Conservation (phyloP, 83 land plant species). For the Thuja plicata region DNA sequence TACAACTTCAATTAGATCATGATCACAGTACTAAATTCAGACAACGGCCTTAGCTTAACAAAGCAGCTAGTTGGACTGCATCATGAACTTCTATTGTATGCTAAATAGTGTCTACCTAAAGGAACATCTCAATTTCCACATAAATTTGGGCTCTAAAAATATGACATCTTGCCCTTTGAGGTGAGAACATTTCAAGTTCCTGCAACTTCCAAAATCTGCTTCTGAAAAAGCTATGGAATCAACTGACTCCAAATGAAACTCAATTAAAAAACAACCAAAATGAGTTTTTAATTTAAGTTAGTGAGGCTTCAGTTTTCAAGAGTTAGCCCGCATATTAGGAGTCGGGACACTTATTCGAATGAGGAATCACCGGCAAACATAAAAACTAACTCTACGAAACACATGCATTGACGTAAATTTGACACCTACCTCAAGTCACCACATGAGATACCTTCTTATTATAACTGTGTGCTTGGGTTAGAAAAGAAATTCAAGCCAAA, state of each 20-base stretch:
- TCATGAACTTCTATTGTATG: neutral
- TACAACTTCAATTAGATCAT: neutral
- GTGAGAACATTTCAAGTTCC: neutral
- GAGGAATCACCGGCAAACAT: neutral
- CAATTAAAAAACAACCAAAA: neutral
- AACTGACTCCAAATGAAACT: neutral
- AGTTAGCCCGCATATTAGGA: neutral
- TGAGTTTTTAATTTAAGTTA: neutral
- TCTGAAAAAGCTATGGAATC: neutral
- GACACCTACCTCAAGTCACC: neutral
- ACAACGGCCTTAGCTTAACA: neutral
- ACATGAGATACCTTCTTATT: no score
- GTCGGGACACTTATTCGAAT: no score
- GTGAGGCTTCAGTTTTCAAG: neutral
- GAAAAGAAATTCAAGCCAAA: neutral
- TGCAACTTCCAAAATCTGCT: neutral
- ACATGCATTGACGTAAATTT: neutral
- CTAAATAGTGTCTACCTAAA: neutral
- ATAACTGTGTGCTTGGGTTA: neutral
- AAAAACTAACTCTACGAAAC: neutral
- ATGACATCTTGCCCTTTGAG: neutral
- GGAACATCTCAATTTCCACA: neutral
- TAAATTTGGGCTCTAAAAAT: no score
- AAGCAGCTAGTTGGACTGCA: neutral
- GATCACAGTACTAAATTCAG: neutral